These are phyloP conservation scores for Pyrenochaeta sp. DNA, from an alignment of 2,329 filamentous ascomycete species.

Conservation along the genomic window DNA sequence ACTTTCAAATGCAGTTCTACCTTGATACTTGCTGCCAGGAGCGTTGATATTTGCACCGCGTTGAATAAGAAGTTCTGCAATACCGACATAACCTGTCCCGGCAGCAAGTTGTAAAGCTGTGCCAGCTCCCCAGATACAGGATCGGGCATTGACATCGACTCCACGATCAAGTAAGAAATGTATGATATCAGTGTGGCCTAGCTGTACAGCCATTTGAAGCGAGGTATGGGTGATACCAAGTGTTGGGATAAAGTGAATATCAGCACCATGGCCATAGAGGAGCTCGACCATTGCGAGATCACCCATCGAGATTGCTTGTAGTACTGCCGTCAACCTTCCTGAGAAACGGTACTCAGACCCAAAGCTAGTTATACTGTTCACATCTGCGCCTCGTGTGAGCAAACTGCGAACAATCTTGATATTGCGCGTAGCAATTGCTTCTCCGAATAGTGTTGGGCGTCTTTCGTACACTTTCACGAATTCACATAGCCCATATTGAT, in stretches of 20 bases:
- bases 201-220: conserved; percentile 14
- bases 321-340: neutral
- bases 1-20: conserved; percentile 18
- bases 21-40: conserved; percentile 1
- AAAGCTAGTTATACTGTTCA: too few species aligned
- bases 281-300: neutral
- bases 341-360: too few species aligned
- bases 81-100: conserved; percentile 7
- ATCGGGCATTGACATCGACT: conserved; percentile 5
- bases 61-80: conserved; percentile 8
- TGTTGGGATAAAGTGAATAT: conserved; percentile 1
- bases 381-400: too few species aligned
- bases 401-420: too few species aligned
- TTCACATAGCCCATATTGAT: too few species aligned
- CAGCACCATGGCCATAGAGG: neutral
- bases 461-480: too few species aligned
- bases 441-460: neutral
- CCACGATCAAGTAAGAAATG: conserved; percentile 7
- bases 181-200: conserved; percentile 11
- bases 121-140: conserved; percentile 8
- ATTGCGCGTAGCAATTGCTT: conserved; percentile 1
- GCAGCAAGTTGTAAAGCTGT: conserved; percentile 24
- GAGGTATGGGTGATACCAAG: conserved; percentile 12
- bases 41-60: conserved; percentile 7
- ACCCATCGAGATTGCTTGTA: neutral